Percentiles rank a stretch among this genome's conserved stretches.
Conservation (phyloP, 345 rosid genomes). For the Hypericum androsaemum region DNA sequence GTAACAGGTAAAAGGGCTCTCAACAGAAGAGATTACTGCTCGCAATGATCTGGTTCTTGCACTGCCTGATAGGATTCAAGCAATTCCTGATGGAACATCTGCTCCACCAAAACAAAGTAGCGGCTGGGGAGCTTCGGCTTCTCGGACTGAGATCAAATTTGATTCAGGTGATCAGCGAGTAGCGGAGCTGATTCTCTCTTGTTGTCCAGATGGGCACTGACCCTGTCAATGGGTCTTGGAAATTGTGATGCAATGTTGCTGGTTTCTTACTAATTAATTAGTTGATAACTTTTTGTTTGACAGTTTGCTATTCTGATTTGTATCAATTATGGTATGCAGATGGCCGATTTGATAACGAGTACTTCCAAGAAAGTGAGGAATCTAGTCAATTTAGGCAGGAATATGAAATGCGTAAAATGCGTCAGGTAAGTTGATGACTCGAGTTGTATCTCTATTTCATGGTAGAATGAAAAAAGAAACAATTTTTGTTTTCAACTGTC, state of each 20-base stretch:
- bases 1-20: conserved; percentile 77
- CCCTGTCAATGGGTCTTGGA: too few species aligned
- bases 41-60: conserved; percentile 91
- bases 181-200: too few species aligned
- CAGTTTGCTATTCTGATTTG: not conserved
- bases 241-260: too few species aligned
- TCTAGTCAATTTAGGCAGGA: conserved; percentile 84
- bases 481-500: not conserved
- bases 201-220: too few species aligned
- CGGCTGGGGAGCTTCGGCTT: conserved; percentile 69
- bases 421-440: conserved; percentile 48
- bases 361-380: conserved; percentile 68
- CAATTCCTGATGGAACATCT: conserved; percentile 86
- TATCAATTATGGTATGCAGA: conserved; percentile 22
- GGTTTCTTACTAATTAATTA: not conserved
- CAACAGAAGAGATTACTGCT: conserved; percentile 78
- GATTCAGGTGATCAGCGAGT: conserved; percentile 60
- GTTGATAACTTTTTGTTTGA: too few species aligned
- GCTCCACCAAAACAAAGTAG: conserved; percentile 66
- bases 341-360: conserved; percentile 75
- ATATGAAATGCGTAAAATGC: conserved; percentile 84
- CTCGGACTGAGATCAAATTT: conserved; percentile 76
- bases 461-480: conserved; percentile 7
- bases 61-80: conserved; percentile 82
- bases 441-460: conserved; percentile 2